Base-by-base conservation (phyloP, 768 basidiomycete species). In the Mycena floridula region DNA sequence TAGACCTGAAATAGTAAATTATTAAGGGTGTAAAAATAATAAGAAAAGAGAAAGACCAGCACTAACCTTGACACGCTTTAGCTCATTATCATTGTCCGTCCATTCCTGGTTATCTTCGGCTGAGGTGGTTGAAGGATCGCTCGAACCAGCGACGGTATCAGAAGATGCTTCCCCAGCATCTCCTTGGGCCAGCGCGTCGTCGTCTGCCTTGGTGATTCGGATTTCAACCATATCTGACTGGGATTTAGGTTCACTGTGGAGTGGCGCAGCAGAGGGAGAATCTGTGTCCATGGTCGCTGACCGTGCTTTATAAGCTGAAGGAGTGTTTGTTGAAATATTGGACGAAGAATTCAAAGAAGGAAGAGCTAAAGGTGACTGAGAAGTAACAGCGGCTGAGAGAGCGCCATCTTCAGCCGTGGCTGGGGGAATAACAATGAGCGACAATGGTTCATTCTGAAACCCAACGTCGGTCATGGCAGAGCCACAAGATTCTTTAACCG, bases 31-130 rank as follows among this genome's bases (percentile, higher is more conserved):
- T 50, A 39, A 48, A 48, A 43, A 55, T 40, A 30, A 50, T 44
- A 37, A n/a, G n/a, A n/a, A 46, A 21, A 43, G 25, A 40, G 44
- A 38, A 41, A 38, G 54, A 40, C 51, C 47, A 52, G 36, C 46
- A 56, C 78, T 54, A 59, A 82, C 84, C 76, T 86, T 89, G 67
- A 89, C 86, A 77, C 87, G 87, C 71, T 89, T 89, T 59, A 86
- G 67, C 53, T 87, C 86, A 56, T 82, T 37, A 22, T 39, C 38
- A 5, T 20, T 39, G 18, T 39, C 38, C 3, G 38, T 22, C 71
- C 76, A 84, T 37, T 81, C 81, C 54, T 76, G 76, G 22, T 69
- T 60, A 44, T 83, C 83, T 53, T 85, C 82, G 30, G 61, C 59
- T 25, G 58, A 61, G 43, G 64, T 67, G 42, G 63, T 63, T 12